These are phyloP conservation scores for Pogostemon cablin DNA, from an alignment of 257 asterid genomes.

Conservation along the genomic window DNA sequence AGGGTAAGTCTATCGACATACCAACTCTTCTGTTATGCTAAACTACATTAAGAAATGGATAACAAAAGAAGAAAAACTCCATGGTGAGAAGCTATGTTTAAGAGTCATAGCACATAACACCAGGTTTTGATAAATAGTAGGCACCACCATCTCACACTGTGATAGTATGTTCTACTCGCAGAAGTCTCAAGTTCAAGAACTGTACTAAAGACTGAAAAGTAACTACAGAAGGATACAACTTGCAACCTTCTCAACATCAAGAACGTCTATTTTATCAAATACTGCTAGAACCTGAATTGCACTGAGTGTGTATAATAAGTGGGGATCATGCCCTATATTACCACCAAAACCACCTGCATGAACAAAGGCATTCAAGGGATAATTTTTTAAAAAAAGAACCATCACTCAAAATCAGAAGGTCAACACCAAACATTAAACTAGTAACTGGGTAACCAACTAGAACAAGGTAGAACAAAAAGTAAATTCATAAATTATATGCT, in stretches of 20 bases:
- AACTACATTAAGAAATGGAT: constrained; percentile 8
- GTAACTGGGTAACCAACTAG: neutral
- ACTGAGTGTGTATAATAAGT: constrained; percentile 79
- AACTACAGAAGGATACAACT: constrained; percentile 67
- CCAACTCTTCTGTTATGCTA: neutral
- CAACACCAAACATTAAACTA: neutral
- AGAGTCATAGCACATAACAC: neutral
- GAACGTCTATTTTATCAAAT: constrained; percentile 74
- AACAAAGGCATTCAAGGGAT: constrained; percentile 15
- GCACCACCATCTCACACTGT: neutral
- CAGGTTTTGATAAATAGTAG: neutral
- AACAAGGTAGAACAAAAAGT: neutral
- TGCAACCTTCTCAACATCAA: constrained; percentile 75
- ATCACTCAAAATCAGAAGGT: neutral
- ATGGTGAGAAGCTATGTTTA: constrained; percentile 11
- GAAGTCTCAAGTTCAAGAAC: constrained; percentile 25
- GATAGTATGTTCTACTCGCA: neutral
- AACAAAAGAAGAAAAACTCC: constrained; percentile 14
- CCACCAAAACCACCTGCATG: constrained; percentile 93
- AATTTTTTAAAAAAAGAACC: constrained; percentile 8
- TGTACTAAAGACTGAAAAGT: constrained; percentile 1
- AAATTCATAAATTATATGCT: neutral
- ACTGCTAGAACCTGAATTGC: constrained; percentile 92
- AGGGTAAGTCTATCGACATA: constrained; percentile 48
- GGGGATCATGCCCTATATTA: constrained; percentile 93